These are phyloP conservation scores for Sapria himalayana DNA, from an alignment of 345 rosid genomes.

Conservation along the genomic window DNA sequence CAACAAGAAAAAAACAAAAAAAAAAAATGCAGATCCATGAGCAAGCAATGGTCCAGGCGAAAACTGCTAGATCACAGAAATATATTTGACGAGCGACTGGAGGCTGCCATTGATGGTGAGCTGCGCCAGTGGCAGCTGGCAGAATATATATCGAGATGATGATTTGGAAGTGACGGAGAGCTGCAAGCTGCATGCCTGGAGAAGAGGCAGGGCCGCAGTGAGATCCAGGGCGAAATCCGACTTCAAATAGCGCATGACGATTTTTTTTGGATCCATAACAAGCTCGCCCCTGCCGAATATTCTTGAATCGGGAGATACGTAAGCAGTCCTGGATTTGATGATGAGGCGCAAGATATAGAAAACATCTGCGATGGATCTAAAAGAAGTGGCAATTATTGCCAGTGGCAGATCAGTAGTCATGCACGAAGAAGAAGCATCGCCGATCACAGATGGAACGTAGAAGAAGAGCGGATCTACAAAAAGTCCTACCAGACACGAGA, in stretches of 20 bases:
- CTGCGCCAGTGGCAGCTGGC: too few relatives aligned
- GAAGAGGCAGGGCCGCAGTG: constrained; percentile 58
- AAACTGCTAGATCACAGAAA: too few relatives aligned
- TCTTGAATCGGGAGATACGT: constrained; percentile 50
- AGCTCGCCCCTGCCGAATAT: constrained; percentile 76
- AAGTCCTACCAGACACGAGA: constrained; percentile 54
- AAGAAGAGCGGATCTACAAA: constrained; percentile 76
- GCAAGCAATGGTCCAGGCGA: too few relatives aligned
- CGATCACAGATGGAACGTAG: constrained; percentile 40
- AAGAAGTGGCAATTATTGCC: constrained; percentile 50
- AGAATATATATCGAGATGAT: too few relatives aligned
- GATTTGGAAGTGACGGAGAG: too few relatives aligned
- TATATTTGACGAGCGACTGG: too few relatives aligned
- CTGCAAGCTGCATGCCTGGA: too few relatives aligned
- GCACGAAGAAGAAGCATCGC: constrained; percentile 25
- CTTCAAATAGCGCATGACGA: constrained; percentile 42
- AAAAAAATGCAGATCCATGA: neutral
- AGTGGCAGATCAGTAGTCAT: constrained; percentile 36
- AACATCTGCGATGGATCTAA: constrained; percentile 49
- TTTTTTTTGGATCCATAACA: constrained; percentile 41
- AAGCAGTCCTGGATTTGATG: constrained; percentile 61
- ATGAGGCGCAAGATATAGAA: constrained; percentile 41
- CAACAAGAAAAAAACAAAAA: neutral
- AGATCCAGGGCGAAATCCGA: constrained; percentile 59
- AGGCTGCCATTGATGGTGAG: too few relatives aligned